Percentiles rank a stretch among this genome's conserved stretches.
These are phyloP conservation scores for Plasmodiophora brassicae DNA, from an alignment of 208 protist species.

Conservation along the genomic window DNA sequence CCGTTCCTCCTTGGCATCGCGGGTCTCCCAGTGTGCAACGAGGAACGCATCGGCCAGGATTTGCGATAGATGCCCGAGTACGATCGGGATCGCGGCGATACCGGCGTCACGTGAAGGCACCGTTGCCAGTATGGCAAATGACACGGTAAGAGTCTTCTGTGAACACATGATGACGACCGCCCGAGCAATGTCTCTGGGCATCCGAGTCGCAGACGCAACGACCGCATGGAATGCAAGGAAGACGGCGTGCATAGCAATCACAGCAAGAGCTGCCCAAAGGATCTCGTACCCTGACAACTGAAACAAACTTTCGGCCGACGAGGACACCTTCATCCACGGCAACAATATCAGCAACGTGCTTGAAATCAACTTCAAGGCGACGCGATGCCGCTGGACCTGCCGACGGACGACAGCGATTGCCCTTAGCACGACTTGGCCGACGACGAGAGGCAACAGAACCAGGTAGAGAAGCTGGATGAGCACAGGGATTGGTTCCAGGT, in stretches of 20 bases:
- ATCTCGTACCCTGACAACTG: too few relatives aligned
- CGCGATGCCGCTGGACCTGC: background rate
- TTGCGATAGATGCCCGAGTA: background rate
- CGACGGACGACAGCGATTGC: background rate
- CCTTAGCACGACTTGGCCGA: background rate
- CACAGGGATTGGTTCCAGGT: background rate
- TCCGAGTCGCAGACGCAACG: background rate
- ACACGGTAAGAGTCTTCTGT: slow-evolving; percentile 13
- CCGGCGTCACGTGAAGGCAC: background rate
- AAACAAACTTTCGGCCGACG: background rate
- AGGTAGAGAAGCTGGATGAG: background rate
- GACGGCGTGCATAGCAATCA: background rate
- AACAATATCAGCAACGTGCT: background rate
- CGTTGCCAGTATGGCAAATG: background rate
- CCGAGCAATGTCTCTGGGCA: background rate
- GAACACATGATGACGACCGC: slow-evolving; percentile 33
- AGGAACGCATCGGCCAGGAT: background rate
- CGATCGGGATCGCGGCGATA: background rate
- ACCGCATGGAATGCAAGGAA: background rate
- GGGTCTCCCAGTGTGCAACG: background rate
- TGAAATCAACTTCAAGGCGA: background rate
- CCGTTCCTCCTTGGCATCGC: too few relatives aligned
- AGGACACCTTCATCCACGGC: slow-evolving; percentile 18
- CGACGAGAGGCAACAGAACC: background rate
- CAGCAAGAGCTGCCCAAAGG: background rate